Evolutionary conservation across 2,329 filamentous ascomycete species (phyloP).

Genomic region (Aspergillus viridinutans): DNA sequence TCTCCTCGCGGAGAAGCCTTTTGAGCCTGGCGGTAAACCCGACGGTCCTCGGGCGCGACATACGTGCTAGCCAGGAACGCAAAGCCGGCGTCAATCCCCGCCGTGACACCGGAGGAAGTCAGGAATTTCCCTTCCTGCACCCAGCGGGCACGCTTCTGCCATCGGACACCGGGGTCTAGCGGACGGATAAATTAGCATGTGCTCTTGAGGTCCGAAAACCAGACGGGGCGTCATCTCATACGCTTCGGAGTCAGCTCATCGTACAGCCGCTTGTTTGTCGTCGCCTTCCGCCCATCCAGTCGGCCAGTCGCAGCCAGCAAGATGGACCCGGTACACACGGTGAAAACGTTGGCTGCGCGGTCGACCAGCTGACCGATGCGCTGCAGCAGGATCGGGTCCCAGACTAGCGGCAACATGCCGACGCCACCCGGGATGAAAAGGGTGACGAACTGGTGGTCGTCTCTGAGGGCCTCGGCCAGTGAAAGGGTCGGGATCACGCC

Average conservation of each 20-base stretch:
- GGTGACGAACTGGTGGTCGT: slow-evolving; percentile 54
- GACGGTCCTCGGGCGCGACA: background rate
- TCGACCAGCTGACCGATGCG: slow-evolving; percentile 29
- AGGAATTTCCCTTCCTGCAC: background rate
- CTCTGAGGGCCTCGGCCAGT: slow-evolving; percentile 47
- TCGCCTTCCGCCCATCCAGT: slow-evolving; percentile 58
- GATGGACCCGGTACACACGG: slow-evolving; percentile 63
- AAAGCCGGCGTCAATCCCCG: background rate
- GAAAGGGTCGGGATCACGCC: slow-evolving; percentile 51
- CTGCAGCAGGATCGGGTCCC: slow-evolving; percentile 19
- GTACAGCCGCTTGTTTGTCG: slow-evolving; percentile 57
- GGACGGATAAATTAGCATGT: background rate
- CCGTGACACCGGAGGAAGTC: background rate
- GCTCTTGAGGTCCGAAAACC: too few relatives aligned
- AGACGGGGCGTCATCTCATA: background rate
- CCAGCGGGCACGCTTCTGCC: background rate
- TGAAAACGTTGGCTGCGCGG: slow-evolving; percentile 51
- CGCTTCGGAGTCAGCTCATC: background rate
- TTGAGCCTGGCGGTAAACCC: background rate
- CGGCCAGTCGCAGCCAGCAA: slow-evolving; percentile 57
- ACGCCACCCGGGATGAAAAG: slow-evolving; percentile 63
- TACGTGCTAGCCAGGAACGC: background rate
- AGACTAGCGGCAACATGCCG: slow-evolving; percentile 34
- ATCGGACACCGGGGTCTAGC: background rate
- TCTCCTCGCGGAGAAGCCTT: background rate